Percentiles rank a stretch among this genome's conserved stretches.
Evolutionary conservation across 345 rosid genomes (phyloP).

Genomic region (Firmiana major): DNA sequence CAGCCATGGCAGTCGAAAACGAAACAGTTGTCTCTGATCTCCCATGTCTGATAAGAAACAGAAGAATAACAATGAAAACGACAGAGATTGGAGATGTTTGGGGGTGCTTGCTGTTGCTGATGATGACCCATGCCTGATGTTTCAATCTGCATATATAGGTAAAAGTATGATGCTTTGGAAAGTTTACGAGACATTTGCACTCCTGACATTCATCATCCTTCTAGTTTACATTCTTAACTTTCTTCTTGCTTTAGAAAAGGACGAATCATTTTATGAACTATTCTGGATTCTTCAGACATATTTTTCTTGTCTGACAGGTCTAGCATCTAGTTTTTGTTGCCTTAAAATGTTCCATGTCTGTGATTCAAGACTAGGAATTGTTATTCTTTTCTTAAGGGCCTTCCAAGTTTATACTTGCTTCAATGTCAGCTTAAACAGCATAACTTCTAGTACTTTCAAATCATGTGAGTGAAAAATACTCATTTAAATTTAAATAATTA

Average conservation of each 20-base stretch:
- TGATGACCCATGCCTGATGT: neutral
- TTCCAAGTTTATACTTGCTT: conserved; percentile 23
- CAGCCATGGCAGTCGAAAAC: conserved; percentile 53
- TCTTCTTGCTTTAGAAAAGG: conserved; percentile 23
- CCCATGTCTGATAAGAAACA: conserved; percentile 31
- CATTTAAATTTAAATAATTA: too few relatives aligned
- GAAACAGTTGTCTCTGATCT: conserved; percentile 24
- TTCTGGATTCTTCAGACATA: conserved; percentile 16
- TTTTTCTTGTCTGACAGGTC: conserved; percentile 34
- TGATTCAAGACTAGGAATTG: neutral
- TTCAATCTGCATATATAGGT: conserved; percentile 6
- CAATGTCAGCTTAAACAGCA: neutral
- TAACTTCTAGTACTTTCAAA: neutral
- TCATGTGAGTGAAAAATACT: too few relatives aligned
- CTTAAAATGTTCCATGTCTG: neutral
- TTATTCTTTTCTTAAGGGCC: neutral
- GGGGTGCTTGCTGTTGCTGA: neutral
- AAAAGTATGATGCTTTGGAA: conserved; percentile 36
- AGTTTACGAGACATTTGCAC: conserved; percentile 12
- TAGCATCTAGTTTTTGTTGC: conserved; percentile 32
- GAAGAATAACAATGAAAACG: neutral
- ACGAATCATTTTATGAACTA: conserved; percentile 14
- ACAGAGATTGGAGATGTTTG: neutral
- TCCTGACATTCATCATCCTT: conserved; percentile 1
- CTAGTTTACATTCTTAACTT: conserved; percentile 15